Percentiles rank a stretch among this genome's conserved stretches.
Conservation (phyloP, 2,329 filamentous ascomycete species). For the Orbilia brochopaga region DNA sequence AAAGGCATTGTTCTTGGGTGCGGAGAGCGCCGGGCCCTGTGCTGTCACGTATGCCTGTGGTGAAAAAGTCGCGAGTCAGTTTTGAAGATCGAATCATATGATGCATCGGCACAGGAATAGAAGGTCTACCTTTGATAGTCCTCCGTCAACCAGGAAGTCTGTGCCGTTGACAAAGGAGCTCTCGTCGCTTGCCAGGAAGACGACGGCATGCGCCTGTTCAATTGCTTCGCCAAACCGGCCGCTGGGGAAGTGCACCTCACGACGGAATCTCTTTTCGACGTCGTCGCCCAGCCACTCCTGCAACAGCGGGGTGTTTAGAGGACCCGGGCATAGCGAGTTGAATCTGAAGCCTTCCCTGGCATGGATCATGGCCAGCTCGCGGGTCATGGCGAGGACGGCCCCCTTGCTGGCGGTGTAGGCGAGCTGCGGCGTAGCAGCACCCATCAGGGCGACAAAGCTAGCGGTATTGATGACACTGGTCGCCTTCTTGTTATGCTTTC, state of each 20-base stretch:
- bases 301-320: conserved; percentile 86
- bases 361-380: conserved; percentile 89
- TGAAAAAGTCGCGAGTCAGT: conserved; percentile 6
- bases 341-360: conserved; percentile 88
- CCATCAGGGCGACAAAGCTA: conserved; percentile 84
- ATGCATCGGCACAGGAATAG: not conserved
- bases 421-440: conserved; percentile 83
- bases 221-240: conserved; percentile 92
- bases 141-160: conserved; percentile 94
- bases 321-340: conserved; percentile 87
- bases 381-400: conserved; percentile 85
- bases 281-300: conserved; percentile 95
- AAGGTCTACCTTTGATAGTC: conserved; percentile 75
- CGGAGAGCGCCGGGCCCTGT: conserved; percentile 65
- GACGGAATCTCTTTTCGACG: conserved; percentile 75
- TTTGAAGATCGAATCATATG: not conserved
- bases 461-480: conserved; percentile 92
- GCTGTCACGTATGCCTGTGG: conserved; percentile 75
- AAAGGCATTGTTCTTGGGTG: conserved; percentile 68
- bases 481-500: conserved; percentile 77
- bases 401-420: conserved; percentile 95
- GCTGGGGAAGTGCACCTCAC: conserved; percentile 86
- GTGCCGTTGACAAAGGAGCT: conserved; percentile 86
- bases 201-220: conserved; percentile 86
- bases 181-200: conserved; percentile 87